A percentile compares a stretch with the other conserved stretches of the same genome.
Evolutionary conservation across 345 rosid species (phyloP).

Genomic region (Pugionium cornutum): DNA sequence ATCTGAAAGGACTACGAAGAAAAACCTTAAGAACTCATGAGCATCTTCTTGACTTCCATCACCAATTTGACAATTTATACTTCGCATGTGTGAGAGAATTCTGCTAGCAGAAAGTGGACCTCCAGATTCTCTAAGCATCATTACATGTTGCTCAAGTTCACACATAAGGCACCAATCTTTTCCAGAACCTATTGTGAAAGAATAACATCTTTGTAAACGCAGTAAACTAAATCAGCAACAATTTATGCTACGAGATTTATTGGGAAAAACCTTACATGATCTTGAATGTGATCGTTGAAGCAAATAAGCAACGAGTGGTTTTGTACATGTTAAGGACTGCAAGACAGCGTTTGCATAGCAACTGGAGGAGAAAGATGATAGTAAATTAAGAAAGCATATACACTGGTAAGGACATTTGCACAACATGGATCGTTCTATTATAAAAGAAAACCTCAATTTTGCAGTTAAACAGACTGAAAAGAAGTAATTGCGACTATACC

Average conservation of each 20-base stretch:
- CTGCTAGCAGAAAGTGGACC: slow-evolving; percentile 72
- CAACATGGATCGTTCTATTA: not conserved
- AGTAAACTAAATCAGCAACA: not conserved
- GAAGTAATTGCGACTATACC: slow-evolving; percentile 40
- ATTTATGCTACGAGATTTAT: slow-evolving; percentile 1
- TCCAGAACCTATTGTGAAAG: slow-evolving; percentile 52
- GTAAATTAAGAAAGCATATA: slow-evolving; percentile 18
- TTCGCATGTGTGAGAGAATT: slow-evolving; percentile 64
- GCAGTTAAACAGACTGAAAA: slow-evolving; percentile 11
- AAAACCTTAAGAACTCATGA: slow-evolving; percentile 80
- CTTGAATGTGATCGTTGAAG: slow-evolving; percentile 75
- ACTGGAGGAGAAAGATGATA: slow-evolving; percentile 44
- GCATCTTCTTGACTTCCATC: slow-evolving; percentile 94
- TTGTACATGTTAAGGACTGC: slow-evolving; percentile 80
- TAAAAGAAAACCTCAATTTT: not conserved
- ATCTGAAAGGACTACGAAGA: slow-evolving; percentile 26
- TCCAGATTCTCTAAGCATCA: slow-evolving; percentile 67
- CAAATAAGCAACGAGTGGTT: slow-evolving; percentile 70
- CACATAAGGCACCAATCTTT: slow-evolving; percentile 85
- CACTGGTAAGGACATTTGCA: not conserved
- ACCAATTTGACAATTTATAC: slow-evolving; percentile 70
- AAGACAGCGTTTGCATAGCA: slow-evolving; percentile 90
- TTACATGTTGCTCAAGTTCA: slow-evolving; percentile 82
- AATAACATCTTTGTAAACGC: slow-evolving; percentile 2
- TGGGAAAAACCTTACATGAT: slow-evolving; percentile 53